Evolutionary conservation across 352 stramenopile genomes (phyloP).

Genomic region (Phytophthora melonis): DNA sequence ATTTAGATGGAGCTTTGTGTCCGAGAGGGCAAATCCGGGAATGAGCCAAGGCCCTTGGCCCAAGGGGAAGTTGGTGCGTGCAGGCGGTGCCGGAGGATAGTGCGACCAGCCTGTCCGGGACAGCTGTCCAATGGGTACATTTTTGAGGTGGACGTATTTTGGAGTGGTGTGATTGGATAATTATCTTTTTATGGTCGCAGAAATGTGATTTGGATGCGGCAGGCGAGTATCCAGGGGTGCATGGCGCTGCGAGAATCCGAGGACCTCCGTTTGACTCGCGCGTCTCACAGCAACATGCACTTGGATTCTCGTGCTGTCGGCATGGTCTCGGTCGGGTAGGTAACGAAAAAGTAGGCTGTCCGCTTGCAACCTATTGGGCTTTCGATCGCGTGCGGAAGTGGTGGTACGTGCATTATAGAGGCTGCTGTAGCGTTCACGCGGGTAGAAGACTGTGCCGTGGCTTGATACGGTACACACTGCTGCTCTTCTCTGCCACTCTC

Average conservation of each 20-base stretch:
- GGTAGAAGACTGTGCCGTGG: background rate
- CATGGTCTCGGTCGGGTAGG: too few species aligned
- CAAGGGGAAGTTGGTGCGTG: background rate
- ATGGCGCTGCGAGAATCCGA: conserved; percentile 19
- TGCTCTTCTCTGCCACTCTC: background rate
- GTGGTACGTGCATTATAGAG: background rate
- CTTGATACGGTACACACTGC: background rate
- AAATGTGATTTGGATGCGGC: conserved; percentile 1
- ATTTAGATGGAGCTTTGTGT: background rate
- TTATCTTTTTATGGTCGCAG: conserved; percentile 11
- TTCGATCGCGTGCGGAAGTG: background rate
- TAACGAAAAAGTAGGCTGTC: background rate
- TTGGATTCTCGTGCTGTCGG: too few species aligned
- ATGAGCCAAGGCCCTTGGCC: conserved; percentile 21
- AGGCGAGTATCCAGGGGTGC: conserved; percentile 23
- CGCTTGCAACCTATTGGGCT: background rate
- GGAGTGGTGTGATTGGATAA: background rate
- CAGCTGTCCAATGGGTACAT: conserved; percentile 8
- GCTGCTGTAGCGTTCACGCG: background rate
- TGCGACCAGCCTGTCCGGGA: conserved; percentile 10
- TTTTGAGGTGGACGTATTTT: conserved; percentile 1
- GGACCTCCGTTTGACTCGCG: conserved; percentile 18
- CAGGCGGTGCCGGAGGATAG: conserved; percentile 1
- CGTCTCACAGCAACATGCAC: conserved; percentile 5
- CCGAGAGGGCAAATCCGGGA: conserved; percentile 19